phyloP scores from a whole-genome alignment of 2,329 filamentous ascomycete genomes.

The Coniochaeta ligniaria region DNA sequence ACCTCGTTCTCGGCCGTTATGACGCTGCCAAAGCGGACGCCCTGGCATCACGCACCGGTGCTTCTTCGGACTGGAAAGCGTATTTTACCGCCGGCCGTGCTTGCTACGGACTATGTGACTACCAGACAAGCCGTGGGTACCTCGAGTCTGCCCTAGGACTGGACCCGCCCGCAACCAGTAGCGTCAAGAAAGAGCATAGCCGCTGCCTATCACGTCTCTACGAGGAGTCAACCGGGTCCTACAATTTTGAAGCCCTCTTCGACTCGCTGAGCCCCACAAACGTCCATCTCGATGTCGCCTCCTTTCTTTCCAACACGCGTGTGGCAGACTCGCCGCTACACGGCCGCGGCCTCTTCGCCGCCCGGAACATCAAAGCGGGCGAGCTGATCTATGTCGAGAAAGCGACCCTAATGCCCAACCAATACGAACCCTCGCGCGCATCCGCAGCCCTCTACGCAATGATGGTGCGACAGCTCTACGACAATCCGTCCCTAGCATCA shows the following conservation, averaged over 20 bases:
- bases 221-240: constrained; percentile 19
- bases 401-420: constrained; percentile 30
- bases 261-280: constrained; percentile 8
- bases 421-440: constrained; percentile 30
- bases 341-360: constrained; percentile 35
- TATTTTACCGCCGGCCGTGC: constrained; percentile 25
- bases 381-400: constrained; percentile 35
- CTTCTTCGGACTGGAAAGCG: constrained; percentile 21
- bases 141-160: constrained; percentile 17
- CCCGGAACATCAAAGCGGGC: constrained; percentile 25
- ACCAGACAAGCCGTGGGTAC: constrained; percentile 13
- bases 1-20: constrained; percentile 24
- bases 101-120: constrained; percentile 25
- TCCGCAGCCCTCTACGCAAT: constrained; percentile 35
- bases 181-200: constrained; percentile 14
- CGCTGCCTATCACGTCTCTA: constrained; percentile 15
- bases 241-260: constrained; percentile 20
- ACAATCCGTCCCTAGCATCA: constrained; percentile 28
- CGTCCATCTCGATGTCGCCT: constrained; percentile 23
- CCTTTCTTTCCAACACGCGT: constrained; percentile 23
- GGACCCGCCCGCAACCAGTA: constrained; percentile 9
- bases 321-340: constrained; percentile 22
- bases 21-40: constrained; percentile 24
- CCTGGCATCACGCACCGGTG: constrained; percentile 16
- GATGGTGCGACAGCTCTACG: constrained; percentile 28